Conservation (phyloP, 2,329 filamentous ascomycete genomes). For the Epichloe sylvatica region DNA sequence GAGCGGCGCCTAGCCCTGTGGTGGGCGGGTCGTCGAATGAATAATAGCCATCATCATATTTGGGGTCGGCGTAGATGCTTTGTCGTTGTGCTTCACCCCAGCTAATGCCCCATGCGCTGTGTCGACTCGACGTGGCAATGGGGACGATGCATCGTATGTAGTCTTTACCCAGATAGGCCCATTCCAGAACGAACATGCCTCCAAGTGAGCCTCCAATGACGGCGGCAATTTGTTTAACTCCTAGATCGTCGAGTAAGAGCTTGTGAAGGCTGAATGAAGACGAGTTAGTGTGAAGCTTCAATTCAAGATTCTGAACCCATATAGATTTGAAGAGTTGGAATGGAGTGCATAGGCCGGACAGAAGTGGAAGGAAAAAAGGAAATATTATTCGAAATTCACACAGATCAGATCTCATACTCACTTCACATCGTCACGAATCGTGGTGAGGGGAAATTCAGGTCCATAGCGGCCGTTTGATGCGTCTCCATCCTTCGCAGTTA, state of each 20-base stretch:
- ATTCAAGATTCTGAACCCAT: neutral
- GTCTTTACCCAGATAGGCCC: constrained; percentile 78
- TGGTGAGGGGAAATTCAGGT: constrained; percentile 90
- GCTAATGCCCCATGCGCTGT: constrained; percentile 82
- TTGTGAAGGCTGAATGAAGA: constrained; percentile 60
- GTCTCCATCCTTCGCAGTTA: constrained; percentile 77
- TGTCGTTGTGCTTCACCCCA: constrained; percentile 83
- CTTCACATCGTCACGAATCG: constrained; percentile 90
- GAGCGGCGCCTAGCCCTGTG: constrained; percentile 79
- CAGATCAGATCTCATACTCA: constrained; percentile 28
- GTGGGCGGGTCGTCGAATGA: constrained; percentile 71
- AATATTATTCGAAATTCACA: too few species aligned
- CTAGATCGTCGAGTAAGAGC: constrained; percentile 64
- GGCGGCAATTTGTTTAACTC: constrained; percentile 62
- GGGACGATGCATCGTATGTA: constrained; percentile 71
- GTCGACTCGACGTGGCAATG: constrained; percentile 71
- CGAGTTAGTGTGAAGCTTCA: constrained; percentile 7
- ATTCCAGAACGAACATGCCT: constrained; percentile 83
- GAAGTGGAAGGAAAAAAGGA: neutral
- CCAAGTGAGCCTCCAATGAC: constrained; percentile 77
- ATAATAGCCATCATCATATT: constrained; percentile 97
- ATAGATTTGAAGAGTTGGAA: too few species aligned
- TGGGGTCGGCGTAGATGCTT: constrained; percentile 94
- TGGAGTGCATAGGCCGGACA: too few species aligned
- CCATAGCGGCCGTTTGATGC: constrained; percentile 64